Base-by-base conservation (phyloP, 371 early-diverging fungal genomes). In the Mortierella sp. region DNA sequence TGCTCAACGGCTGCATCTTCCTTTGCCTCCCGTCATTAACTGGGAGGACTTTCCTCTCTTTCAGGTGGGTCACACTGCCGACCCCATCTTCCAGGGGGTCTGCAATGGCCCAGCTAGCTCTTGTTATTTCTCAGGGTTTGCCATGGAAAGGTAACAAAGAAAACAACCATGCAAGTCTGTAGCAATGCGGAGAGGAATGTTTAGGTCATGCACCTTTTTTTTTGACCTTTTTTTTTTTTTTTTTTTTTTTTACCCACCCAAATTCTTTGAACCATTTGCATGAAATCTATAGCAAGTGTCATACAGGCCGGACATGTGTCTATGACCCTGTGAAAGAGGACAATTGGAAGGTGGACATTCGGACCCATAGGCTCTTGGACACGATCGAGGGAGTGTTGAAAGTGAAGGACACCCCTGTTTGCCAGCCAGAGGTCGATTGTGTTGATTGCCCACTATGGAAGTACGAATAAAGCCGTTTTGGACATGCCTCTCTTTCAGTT, bases 101-200 rank as follows among this genome's bases (percentile, higher is more conserved):
- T 98, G 98, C 75, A 90, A 86, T 16, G 74, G 97, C 4, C 88
- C 89, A 5, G 70, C 83, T 0, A 91, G 91, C 50, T 79, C 86
- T 61, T 98, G 99, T 74, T 97, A 94, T 84, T 90, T 89, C 68
- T 92, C 87, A 25, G 97, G 95, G 6, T 98, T 94, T 82, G 97
- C 97, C 16, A 84, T 98, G 83, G 97, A 97, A 72, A 85, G 72
- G 85, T 86, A 81, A 69, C 19, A 21, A 19, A 21, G 7, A 30
- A 30, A 26, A 21, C 21, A 6, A 25, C 11, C 7, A 19, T 23
- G 29, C n/a, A 7, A 57, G 14, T 16, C 14, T 37, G 5, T 37
- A 37, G 9, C 9, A 37, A 37, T 37, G 37, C 37, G 9, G 9
- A 9, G 29, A 23, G 16, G 4, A 21, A 25, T 43, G 26, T 23